These are phyloP conservation scores for Rhynchospora tenuis DNA, from an alignment of 176 grass and related monocot species.

Conservation along the genomic window DNA sequence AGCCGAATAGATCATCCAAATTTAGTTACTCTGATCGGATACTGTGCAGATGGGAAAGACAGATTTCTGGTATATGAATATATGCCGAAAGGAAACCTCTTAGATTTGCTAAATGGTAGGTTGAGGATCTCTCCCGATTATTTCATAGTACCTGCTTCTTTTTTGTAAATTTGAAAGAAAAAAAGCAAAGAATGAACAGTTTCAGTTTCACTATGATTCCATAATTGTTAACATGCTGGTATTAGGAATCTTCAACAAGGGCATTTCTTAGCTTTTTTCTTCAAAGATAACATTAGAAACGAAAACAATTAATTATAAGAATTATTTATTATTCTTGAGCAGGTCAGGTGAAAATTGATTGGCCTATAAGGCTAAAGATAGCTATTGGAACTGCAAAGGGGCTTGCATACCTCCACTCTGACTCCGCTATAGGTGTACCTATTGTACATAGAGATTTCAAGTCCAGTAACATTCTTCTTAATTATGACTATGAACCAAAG, in stretches of 20 bases:
- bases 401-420: slow-evolving; percentile 84
- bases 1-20: slow-evolving; percentile 92
- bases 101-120: slow-evolving; percentile 66
- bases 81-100: slow-evolving; percentile 93
- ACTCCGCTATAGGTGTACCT: slow-evolving; percentile 69
- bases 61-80: slow-evolving; percentile 93
- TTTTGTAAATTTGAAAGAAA: neutral
- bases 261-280: neutral
- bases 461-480: slow-evolving; percentile 91
- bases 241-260: neutral
- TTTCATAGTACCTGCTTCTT: neutral
- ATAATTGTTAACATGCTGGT: neutral
- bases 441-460: slow-evolving; percentile 99
- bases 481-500: slow-evolving; percentile 70
- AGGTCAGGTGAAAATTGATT: slow-evolving; percentile 69
- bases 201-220: neutral
- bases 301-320: neutral
- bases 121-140: neutral
- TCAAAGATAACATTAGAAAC: neutral
- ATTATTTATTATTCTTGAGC: slow-evolving; percentile 28
- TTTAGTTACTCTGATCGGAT: slow-evolving; percentile 80
- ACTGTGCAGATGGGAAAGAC: slow-evolving; percentile 94
- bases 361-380: slow-evolving; percentile 64
- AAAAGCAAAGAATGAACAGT: neutral
- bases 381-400: slow-evolving; percentile 84